phyloP scores from a whole-genome alignment of 129 eudicot genomes.

The Saussurea involucrata region DNA sequence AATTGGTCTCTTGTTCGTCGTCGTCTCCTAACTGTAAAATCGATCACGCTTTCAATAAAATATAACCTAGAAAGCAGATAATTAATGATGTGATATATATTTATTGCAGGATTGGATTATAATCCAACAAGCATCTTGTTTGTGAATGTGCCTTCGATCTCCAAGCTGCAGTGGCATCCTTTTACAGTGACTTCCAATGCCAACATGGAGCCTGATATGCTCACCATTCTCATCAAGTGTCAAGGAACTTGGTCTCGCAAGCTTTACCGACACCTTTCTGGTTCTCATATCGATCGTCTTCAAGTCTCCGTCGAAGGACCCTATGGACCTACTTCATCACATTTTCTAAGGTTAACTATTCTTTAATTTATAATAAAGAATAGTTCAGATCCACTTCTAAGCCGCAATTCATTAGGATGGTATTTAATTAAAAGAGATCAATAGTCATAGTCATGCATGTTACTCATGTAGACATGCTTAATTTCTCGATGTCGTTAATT shows the following conservation, averaged over 20 bases:
- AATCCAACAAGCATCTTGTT: constrained; percentile 58
- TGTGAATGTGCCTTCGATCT: constrained; percentile 53
- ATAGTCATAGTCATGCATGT: no score
- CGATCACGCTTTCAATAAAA: no score
- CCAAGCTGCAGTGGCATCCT: constrained; percentile 79
- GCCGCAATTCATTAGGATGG: no score
- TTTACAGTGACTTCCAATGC: constrained; percentile 60
- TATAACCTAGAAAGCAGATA: not conserved
- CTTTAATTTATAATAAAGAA: no score
- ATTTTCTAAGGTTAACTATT: constrained; percentile 68
- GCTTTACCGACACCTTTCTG: constrained; percentile 47
- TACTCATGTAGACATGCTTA: no score
- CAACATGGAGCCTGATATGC: constrained; percentile 48
- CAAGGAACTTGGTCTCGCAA: constrained; percentile 61
- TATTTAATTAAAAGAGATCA: no score
- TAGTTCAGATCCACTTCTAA: no score
- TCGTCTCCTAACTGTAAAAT: no score
- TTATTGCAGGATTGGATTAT: constrained; percentile 43
- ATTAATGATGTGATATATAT: not conserved
- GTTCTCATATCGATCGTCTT: constrained; percentile 37
- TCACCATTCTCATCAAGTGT: constrained; percentile 52
- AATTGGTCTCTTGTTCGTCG: no score
- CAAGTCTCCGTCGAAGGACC: constrained; percentile 70
- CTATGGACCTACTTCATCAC: constrained; percentile 58
- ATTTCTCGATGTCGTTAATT: no score